A percentile compares a stretch with the other conserved stretches of the same genome.
Conservation (phyloP, 371 early-diverging fungal genomes). For the Rhizopus sp. region DNA sequence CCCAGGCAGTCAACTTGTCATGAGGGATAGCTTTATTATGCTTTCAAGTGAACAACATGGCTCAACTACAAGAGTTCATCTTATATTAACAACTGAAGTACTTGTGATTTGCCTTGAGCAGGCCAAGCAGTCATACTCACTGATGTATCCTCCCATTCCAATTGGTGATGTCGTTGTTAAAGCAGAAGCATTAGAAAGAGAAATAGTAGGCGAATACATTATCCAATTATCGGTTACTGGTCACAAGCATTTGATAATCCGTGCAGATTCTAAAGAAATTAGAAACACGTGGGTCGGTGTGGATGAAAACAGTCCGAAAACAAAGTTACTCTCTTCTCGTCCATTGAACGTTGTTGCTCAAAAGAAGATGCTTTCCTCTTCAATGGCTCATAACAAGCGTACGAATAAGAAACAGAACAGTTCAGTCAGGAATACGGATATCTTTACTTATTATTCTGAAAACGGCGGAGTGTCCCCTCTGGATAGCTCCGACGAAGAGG, state of each 20-base stretch:
- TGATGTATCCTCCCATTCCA: slow-evolving; percentile 29
- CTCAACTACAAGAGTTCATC: slow-evolving; percentile 19
- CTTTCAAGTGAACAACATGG: slow-evolving; percentile 10
- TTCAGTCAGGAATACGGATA: slow-evolving; percentile 17
- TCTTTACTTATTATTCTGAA: slow-evolving; percentile 26
- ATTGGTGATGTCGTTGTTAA: slow-evolving; percentile 21
- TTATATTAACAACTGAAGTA: slow-evolving; percentile 24
- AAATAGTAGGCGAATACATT: slow-evolving; percentile 25
- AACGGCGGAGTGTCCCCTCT: slow-evolving; percentile 22
- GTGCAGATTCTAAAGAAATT: slow-evolving; percentile 29
- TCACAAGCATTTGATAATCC: slow-evolving; percentile 21
- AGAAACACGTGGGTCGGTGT: slow-evolving; percentile 34
- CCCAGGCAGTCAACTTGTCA: slow-evolving; percentile 20
- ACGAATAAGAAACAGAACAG: background rate
- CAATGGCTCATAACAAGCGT: background rate
- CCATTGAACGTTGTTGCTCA: slow-evolving; percentile 17
- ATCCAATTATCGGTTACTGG: slow-evolving; percentile 21
- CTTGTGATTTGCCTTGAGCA: slow-evolving; percentile 25
- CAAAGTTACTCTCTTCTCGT: slow-evolving; percentile 6
- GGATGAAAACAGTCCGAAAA: slow-evolving; percentile 9
- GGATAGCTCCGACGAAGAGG: slow-evolving; percentile 32
- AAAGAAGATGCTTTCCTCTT: slow-evolving; percentile 12
- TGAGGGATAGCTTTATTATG: slow-evolving; percentile 29
- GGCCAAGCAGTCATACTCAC: slow-evolving; percentile 1
- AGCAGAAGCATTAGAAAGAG: slow-evolving; percentile 21